Percentiles rank a stretch among this genome's conserved stretches.
These are phyloP conservation scores for Calonectria crousiana DNA, from an alignment of 2,329 filamentous ascomycete genomes.

Conservation along the genomic window DNA sequence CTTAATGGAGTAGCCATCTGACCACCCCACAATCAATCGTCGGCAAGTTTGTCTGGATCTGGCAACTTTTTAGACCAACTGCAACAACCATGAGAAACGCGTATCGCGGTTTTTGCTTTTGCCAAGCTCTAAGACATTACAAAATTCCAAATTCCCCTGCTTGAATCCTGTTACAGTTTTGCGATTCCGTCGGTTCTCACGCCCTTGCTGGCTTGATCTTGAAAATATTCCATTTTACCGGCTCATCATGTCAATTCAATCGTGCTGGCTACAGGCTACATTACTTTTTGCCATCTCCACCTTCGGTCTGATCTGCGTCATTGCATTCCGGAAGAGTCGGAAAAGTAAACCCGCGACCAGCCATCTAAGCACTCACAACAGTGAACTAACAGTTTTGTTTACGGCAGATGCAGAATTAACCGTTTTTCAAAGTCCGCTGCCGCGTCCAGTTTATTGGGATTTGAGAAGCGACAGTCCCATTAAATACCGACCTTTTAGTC, in stretches of 20 bases:
- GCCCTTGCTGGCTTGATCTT: background rate
- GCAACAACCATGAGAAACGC: background rate
- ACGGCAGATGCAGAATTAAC: background rate
- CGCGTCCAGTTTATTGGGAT: background rate
- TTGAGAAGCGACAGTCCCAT: background rate
- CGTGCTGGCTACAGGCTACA: no score
- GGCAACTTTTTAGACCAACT: background rate
- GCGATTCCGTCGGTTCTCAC: background rate
- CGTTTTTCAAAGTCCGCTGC: background rate
- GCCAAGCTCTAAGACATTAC: no score
- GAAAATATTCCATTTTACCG: background rate
- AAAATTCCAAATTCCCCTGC: background rate
- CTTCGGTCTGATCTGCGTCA: background rate
- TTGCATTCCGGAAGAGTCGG: background rate
- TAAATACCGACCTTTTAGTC: constrained; percentile 33
- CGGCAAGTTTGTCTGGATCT: background rate
- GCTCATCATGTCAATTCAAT: background rate
- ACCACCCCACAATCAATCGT: background rate
- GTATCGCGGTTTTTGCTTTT: background rate
- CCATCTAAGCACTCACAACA: no score
- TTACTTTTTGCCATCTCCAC: background rate
- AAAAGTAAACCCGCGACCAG: background rate
- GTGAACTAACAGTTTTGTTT: background rate
- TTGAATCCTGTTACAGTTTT: background rate
- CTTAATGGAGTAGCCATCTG: background rate